Evolutionary conservation across 768 basidiomycete species (phyloP), one percentile per base, ranked within the genome.

Genomic region (Boletellus sp.): DNA sequence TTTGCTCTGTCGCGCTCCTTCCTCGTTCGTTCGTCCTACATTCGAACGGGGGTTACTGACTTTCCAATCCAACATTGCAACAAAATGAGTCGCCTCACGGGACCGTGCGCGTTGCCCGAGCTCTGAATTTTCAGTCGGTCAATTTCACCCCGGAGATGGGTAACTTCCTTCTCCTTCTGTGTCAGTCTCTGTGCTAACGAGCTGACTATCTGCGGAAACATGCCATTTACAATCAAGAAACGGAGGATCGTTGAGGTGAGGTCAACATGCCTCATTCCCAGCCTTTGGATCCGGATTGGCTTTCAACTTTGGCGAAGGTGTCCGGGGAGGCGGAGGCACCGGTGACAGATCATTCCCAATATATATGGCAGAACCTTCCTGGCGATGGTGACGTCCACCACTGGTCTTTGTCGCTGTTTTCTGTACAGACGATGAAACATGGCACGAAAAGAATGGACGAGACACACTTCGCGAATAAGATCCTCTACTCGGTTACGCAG

Each of bases 81-180:
- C 48, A 31, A 34, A 6, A 15, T 12, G 3, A 6, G 1, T n/a
- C 11, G 32, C 63, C 83, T 44, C 57, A 90, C 88, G 35, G 76
- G 75, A 54, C 89, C 86, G 22, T 77, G 72, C 2, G 66, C 65
- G 42, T 85, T 85, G 22, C 57, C 65, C 5, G 80, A 81, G 63
- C 78, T 80, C 62, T 81, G 78, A 5, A 73, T 70, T 56, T 78
- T 82, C 55, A 84, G 68, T 16, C 76, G 74, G 48, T 84, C 85
- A 17, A 94, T 68, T 60, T 93, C 87, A 4, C 76, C 76, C 61
- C 85, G 84, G 2, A 94, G 75, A 48, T 84, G 81, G 2, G 81
- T 62, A 2, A 91, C 87, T 65, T 93, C 82, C 59, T 87, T 90
- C 71, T 96, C 93, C 64, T 92, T 93, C 63, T 84, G 79, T 3